Evolutionary conservation across 192 early-diverging fungal species (phyloP), one percentile per base, ranked within the genome.

Genomic region (Linnemannia schmuckeri): DNA sequence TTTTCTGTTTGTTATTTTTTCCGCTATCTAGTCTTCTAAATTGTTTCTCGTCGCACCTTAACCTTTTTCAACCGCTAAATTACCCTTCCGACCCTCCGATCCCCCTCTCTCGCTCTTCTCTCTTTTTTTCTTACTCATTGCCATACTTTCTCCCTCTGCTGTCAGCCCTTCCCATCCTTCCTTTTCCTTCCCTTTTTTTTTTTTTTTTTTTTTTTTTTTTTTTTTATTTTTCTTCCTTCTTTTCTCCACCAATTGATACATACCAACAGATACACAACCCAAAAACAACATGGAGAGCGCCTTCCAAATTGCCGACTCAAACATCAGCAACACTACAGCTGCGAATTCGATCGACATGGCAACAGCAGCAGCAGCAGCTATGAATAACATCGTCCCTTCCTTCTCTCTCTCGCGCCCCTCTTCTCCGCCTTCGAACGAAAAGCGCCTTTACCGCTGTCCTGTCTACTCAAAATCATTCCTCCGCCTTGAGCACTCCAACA

Each of bases 401-500:
- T 66, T 66, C 30, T 66, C 61, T 33, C 61, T 66, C 4, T 66
- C 61, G n/a, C 27, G 27, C 61, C 61, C 61, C 33, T 66, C 61
- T 66, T 66, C 61, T 66, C 61, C 61, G 61, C 61, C 61, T 12
- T 35, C 61, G 15, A 66, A 66, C 61, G 61, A 66, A 15, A 68
- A 75, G 47, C 92, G 95, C 61, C 94, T 93, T 20, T 94, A 94
- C 87, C 89, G 92, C 72, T 95, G 94, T 82, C 93, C 92, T 4
- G 90, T 93, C 79, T 96, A 94, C 88, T 88, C 90, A 41, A 94
- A 93, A 89, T 91, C 92, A 13, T 96, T 96, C 86, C 91, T 90
- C 57, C 92, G 95, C 35, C 90, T 94, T 10, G 95, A 95, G 82
- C 94, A 95, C 85, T 93, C 94, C 82, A 94, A 92, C 17, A 91